These are phyloP conservation scores for Tolypocladium album DNA, from an alignment of 2,329 filamentous ascomycete genomes.

Conservation along the genomic window DNA sequence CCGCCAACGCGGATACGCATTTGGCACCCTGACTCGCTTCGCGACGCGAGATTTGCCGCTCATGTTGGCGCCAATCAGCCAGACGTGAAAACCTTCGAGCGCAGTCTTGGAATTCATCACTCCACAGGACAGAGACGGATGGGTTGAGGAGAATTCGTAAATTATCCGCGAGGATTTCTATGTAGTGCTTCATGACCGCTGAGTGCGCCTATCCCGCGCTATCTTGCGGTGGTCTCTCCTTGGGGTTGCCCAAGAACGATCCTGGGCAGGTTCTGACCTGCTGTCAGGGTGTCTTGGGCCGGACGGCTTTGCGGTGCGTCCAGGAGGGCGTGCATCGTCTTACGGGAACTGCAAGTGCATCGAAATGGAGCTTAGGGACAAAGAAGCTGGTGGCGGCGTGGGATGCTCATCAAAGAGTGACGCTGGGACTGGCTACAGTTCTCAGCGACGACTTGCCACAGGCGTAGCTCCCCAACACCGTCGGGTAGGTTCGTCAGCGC, in stretches of 20 bases:
- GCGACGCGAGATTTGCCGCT: not conserved
- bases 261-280: not conserved
- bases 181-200: slow-evolving; percentile 16
- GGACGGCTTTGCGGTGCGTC: not conserved
- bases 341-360: not conserved
- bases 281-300: not conserved
- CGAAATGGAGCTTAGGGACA: not conserved
- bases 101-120: not conserved
- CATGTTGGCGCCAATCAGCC: not conserved
- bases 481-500: not conserved
- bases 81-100: not conserved
- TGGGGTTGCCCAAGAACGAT: not conserved
- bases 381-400: not conserved
- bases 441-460: not conserved
- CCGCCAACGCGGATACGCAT: not conserved
- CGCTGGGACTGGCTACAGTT: not conserved
- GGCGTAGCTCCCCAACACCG: not conserved
- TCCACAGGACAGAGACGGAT: not conserved
- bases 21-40: not conserved
- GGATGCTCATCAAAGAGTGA: not conserved
- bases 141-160: slow-evolving; percentile 16
- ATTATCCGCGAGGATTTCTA: slow-evolving; percentile 25
- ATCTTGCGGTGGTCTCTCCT: not conserved
- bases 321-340: no score
- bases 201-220: not conserved